Base-by-base conservation (phyloP, 208 protist species). In the Trypanosoma boissoni region DNA sequence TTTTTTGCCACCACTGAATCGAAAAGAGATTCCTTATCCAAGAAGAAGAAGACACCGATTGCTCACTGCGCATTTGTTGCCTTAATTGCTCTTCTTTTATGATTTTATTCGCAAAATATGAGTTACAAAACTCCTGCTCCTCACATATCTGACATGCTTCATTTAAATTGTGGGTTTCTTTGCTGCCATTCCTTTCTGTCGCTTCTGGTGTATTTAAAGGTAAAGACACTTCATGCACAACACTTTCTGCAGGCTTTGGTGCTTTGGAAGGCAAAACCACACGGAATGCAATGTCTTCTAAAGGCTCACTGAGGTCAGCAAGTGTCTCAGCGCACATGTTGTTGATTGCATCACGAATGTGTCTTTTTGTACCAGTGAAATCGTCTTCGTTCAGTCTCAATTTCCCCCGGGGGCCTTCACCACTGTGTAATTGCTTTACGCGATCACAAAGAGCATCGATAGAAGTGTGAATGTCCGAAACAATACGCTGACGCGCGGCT, bases 391-490 rank as follows among this genome's bases (percentile, higher is more conserved):
- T n/a, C n/a, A n/a, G n/a, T n/a, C n/a, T n/a, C n/a, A n/a, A n/a
- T n/a, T n/a, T n/a, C n/a, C n/a, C n/a, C n/a, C n/a, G n/a, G n/a
- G n/a, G n/a, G n/a, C n/a, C n/a, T n/a, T n/a, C n/a, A n/a, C n/a
- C n/a, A n/a, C n/a, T n/a, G n/a, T n/a, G n/a, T n/a, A n/a, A n/a
- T n/a, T n/a, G 24, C 23, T 14, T n/a, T 3, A 54, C 27, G 12
- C 49, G 49, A n/a, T 37, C 24, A 36, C 70, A 76, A 7, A 76
- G 57, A 2, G 31, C 58, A 23, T 76, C 70, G 14, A 76, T 64
- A 16, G 58, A 44, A 9, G 64, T 54, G 54, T 76, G 70, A 34
- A 66, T 48, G 43, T 76, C 58, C 0, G 49, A 55, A 14, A 76
- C 51, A 45, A 76, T 46, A 21, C 48, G 48, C 52, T 76, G 58